A percentile compares a stretch with the other conserved stretches of the same genome.
Conservation (phyloP, 2,329 filamentous ascomycete species). For the Pseudocercospora fijiensis region DNA sequence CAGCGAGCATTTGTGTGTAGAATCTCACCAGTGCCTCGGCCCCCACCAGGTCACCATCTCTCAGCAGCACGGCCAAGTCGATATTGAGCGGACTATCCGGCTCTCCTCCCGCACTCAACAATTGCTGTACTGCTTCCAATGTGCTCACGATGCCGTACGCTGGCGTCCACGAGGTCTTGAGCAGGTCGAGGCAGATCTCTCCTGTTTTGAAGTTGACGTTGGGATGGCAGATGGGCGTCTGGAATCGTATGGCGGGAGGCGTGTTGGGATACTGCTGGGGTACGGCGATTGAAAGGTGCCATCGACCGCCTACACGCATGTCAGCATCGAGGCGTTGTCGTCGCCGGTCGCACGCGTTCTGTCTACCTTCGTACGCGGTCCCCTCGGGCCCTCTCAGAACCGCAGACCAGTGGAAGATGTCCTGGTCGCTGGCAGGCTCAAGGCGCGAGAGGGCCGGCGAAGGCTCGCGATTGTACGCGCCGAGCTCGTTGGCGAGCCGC, state of each 20-base stretch:
- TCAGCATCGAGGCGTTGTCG: neutral
- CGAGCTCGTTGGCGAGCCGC: constrained; percentile 62
- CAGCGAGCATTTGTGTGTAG: constrained; percentile 59
- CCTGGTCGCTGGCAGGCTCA: constrained; percentile 56
- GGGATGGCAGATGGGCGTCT: constrained; percentile 81
- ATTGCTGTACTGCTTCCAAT: constrained; percentile 68
- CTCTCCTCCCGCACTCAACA: constrained; percentile 63
- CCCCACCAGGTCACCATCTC: constrained; percentile 66
- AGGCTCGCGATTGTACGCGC: constrained; percentile 56
- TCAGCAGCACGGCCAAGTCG: constrained; percentile 69
- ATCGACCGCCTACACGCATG: constrained; percentile 63
- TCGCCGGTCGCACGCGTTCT: neutral
- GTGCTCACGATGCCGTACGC: constrained; percentile 78
- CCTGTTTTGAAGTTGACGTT: constrained; percentile 74
- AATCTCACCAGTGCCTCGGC: constrained; percentile 69
- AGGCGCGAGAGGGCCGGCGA: constrained; percentile 58
- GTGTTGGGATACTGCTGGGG: constrained; percentile 75
- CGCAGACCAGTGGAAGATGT: constrained; percentile 60
- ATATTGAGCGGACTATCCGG: constrained; percentile 76
- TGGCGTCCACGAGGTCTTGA: constrained; percentile 76
- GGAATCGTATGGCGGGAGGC: constrained; percentile 76
- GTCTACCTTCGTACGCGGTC: constrained; percentile 60
- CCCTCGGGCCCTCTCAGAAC: constrained; percentile 59
- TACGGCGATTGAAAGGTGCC: constrained; percentile 76
- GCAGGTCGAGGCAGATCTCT: constrained; percentile 90